These are phyloP conservation scores for Mariannaea sp. DNA, from an alignment of 2,329 filamentous ascomycete genomes.

Conservation along the genomic window DNA sequence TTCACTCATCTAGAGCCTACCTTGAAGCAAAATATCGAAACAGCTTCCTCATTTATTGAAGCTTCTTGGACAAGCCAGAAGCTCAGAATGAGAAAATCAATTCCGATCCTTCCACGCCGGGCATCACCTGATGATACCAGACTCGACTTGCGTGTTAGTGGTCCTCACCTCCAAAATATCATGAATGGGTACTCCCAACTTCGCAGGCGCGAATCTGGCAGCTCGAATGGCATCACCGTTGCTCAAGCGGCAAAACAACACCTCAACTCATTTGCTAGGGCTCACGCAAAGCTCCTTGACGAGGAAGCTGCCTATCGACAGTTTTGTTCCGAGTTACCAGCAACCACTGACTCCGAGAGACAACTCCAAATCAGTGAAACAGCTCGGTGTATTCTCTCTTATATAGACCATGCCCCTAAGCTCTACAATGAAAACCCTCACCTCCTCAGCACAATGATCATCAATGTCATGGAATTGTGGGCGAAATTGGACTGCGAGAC, in stretches of 20 bases:
- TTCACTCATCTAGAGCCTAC: conserved; percentile 21
- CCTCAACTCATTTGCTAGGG: conserved; percentile 18
- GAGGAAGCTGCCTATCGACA: conserved; percentile 10
- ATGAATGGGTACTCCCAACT: conserved; percentile 21
- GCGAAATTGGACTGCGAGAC: conserved; percentile 27
- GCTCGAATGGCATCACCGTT: conserved; percentile 13
- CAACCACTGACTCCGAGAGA: not conserved
- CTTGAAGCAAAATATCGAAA: conserved; percentile 14
- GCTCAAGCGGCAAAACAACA: conserved; percentile 29
- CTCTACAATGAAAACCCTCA: conserved; percentile 25
- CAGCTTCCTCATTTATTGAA: conserved; percentile 22
- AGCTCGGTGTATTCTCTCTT: conserved; percentile 13
- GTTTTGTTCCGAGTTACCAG: conserved; percentile 14
- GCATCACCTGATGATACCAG: conserved; percentile 23
- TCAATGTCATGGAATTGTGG: conserved; percentile 35
- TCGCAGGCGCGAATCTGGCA: not conserved
- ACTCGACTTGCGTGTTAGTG: conserved; percentile 28
- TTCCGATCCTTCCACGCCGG: conserved; percentile 27
- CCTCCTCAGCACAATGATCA: conserved; percentile 29
- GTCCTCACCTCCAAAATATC: conserved; percentile 17
- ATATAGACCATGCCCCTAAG: conserved; percentile 15
- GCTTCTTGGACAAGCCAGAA: conserved; percentile 30
- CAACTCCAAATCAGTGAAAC: conserved; percentile 6
- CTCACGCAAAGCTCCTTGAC: conserved; percentile 24
- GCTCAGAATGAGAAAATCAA: conserved; percentile 25